Conservation (phyloP, 306 rosid species). For the Mimosa pudica region DNA sequence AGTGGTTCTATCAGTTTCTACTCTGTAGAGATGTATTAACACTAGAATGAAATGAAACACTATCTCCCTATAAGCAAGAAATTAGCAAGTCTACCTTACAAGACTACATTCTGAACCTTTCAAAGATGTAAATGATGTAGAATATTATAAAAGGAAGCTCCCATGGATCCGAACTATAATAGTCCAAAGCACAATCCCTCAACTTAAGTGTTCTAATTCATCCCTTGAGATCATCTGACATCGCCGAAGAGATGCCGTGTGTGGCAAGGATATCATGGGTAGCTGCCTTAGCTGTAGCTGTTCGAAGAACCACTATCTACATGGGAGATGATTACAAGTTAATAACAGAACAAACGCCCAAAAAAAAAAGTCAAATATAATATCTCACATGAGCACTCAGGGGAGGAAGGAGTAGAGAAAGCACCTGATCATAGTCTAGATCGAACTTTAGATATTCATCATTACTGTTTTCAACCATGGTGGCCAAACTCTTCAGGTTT, state of each 20-base stretch:
- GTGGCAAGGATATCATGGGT: constrained; percentile 82
- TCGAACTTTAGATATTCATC: constrained; percentile 82
- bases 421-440: constrained; percentile 91
- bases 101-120: constrained; percentile 36
- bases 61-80: constrained; percentile 21
- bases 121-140: neutral
- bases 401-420: constrained; percentile 17
- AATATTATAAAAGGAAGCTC: neutral
- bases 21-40: constrained; percentile 30
- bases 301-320: constrained; percentile 85
- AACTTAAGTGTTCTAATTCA: constrained; percentile 39
- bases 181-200: constrained; percentile 17
- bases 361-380: neutral
- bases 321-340: constrained; percentile 11
- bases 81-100: constrained; percentile 33
- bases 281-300: constrained; percentile 75
- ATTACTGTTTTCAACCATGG: constrained; percentile 79
- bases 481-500: constrained; percentile 84
- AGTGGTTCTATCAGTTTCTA: constrained; percentile 14
- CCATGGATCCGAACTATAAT: constrained; percentile 26
- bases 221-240: constrained; percentile 86
- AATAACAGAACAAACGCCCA: constrained; percentile 14
- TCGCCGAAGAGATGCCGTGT: constrained; percentile 87
- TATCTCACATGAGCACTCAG: constrained; percentile 25
- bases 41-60: neutral